Evolutionary conservation across 2,329 filamentous ascomycete species (phyloP).

Genomic region (Nigrospora oryzae): DNA sequence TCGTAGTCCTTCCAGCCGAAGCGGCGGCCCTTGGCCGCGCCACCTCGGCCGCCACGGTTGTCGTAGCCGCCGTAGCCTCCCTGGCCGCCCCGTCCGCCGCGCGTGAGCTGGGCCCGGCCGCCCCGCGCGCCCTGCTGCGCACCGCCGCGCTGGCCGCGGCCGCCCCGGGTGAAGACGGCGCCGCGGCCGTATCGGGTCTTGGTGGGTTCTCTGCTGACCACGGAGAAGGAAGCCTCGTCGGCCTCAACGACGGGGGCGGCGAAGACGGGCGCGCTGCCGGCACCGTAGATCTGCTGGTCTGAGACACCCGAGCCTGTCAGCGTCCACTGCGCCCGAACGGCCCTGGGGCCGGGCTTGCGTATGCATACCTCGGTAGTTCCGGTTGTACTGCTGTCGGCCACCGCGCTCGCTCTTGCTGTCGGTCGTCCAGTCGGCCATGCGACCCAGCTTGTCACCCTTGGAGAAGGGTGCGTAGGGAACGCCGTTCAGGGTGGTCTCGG

Average conservation of each 20-base stretch:
- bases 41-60: slow-evolving; percentile 60
- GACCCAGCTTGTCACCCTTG: slow-evolving; percentile 96
- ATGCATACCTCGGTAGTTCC: slow-evolving; percentile 77
- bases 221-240: slow-evolving; percentile 94
- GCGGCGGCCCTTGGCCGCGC: slow-evolving; percentile 68
- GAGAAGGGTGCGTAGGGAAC: slow-evolving; percentile 97
- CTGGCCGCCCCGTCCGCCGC: slow-evolving; percentile 60
- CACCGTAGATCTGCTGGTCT: slow-evolving; percentile 97
- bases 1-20: slow-evolving; percentile 99
- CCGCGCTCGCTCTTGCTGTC: slow-evolving; percentile 81
- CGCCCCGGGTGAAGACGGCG: slow-evolving; percentile 79
- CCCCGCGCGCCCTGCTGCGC: slow-evolving; percentile 57
- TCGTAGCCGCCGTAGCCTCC: slow-evolving; percentile 61
- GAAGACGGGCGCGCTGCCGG: slow-evolving; percentile 79
- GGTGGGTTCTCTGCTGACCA: slow-evolving; percentile 86
- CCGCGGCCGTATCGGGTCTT: slow-evolving; percentile 86
- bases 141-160: slow-evolving; percentile 69
- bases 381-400: slow-evolving; percentile 81
- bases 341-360: no score
- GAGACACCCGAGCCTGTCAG: not conserved
- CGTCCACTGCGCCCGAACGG: no score
- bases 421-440: slow-evolving; percentile 96
- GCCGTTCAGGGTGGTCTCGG: slow-evolving; percentile 83
- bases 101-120: slow-evolving; percentile 56
- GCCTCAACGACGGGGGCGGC: slow-evolving; percentile 77